Percentiles rank a stretch among this genome's conserved stretches.
Conservation (phyloP, 2,329 filamentous ascomycete species). For the Fusarium vanettenii region DNA sequence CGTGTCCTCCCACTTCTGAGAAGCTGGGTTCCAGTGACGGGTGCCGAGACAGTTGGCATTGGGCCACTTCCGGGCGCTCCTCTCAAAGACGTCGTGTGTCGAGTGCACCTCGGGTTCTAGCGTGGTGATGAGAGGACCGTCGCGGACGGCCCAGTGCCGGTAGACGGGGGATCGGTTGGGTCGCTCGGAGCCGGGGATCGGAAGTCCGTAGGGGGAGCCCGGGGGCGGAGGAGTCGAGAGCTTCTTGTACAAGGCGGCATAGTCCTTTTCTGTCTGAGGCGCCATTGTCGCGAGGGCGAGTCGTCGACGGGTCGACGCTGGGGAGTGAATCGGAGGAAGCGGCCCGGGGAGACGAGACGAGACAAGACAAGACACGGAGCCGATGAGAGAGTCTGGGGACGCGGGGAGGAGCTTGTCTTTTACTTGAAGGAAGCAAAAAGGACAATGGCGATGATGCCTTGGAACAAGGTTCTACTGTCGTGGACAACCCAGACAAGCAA, state of each 20-base stretch:
- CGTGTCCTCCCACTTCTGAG: constrained; percentile 78
- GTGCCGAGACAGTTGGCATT: constrained; percentile 81
- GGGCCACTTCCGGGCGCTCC: constrained; percentile 69
- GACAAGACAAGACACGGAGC: constrained; percentile 16
- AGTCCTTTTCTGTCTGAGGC: constrained; percentile 45
- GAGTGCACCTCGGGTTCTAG: constrained; percentile 78
- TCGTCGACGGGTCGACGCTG: constrained; percentile 9
- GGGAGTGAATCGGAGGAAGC: constrained; percentile 8
- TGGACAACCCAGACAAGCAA: neutral
- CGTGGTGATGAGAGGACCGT: constrained; percentile 77
- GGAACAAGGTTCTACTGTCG: neutral
- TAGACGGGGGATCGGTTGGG: constrained; percentile 82
- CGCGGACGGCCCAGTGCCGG: constrained; percentile 81
- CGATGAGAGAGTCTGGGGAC: constrained; percentile 8
- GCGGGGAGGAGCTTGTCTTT: constrained; percentile 15
- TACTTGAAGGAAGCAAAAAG: constrained; percentile 4
- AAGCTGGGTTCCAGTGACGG: constrained; percentile 80
- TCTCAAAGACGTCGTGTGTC: constrained; percentile 84
- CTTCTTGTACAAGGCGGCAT: constrained; percentile 60
- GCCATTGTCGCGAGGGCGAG: constrained; percentile 46
- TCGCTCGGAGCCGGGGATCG: constrained; percentile 79
- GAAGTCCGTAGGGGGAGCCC: constrained; percentile 81
- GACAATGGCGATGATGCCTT: constrained; percentile 12
- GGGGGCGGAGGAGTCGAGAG: constrained; percentile 74
- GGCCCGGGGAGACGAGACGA: constrained; percentile 21